Base-by-base conservation (phyloP, 495 filamentous ascomycete species). In the Umbilicaria muhlenbergii region DNA sequence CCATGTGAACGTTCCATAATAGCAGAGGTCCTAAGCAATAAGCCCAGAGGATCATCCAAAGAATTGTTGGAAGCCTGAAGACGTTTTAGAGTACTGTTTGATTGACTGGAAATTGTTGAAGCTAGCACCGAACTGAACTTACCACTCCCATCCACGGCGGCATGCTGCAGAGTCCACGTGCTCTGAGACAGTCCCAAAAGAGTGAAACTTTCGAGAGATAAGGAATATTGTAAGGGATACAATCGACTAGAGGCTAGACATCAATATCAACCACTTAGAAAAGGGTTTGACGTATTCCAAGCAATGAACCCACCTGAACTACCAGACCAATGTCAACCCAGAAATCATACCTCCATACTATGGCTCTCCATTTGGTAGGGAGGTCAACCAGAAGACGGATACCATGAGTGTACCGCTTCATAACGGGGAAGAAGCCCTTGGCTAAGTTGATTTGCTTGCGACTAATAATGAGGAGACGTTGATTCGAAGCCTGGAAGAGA, bases 401-500 rank as follows among this genome's bases (percentile, higher is more conserved):
- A 8, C 5, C 6, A 10, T 10, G 24, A 28, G 24, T 28, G 24
- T 28, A 6, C 24, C 24, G 24, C 24, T 10, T 6, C 24, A 28
- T 7, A 10, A 8, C 24, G 1, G 24, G 24, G 24, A 28, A 28
- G 24, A 28, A 5, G 24, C 24, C 24, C 19, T 47, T 36, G 32
- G 55, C 35, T 12, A 68, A 66, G 36, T 61, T 55, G 51, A 61
- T 62, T 52, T 77, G 73, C 24, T 63, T 54, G 48, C 63, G 70
- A 44, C 77, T 75, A 43, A 81, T 62, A 43, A 76, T 63, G n/a
- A 82, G 64, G 52, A 83, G 75, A 44, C 75, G 75, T 48, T 62
- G 69, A 56, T 81, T 81, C 34, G 71, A 70, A 34, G 73, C 81
- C 51, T 84, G 79, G 59, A 85, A 86, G 2, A 83, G 58, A 14